A percentile compares a stretch with the other conserved stretches of the same genome.
These are phyloP conservation scores for Pythium volutum DNA, from an alignment of 352 stramenopile genomes.

Conservation along the genomic window DNA sequence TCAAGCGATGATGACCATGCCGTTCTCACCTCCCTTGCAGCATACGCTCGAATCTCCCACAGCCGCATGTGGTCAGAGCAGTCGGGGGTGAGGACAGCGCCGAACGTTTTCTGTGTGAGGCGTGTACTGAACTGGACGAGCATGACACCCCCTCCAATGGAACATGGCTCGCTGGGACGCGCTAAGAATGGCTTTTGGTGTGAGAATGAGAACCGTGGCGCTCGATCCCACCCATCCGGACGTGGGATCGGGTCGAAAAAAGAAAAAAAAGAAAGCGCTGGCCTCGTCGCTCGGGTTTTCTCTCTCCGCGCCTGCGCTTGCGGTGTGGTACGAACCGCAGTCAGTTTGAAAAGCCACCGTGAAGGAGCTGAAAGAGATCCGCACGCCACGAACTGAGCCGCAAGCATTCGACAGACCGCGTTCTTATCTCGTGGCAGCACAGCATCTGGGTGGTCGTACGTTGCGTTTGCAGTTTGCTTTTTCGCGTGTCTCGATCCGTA, in stretches of 20 bases:
- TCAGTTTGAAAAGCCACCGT: background rate
- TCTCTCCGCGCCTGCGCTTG: background rate
- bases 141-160: too few relatives aligned
- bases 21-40: too few relatives aligned
- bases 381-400: constrained; percentile 4
- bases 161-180: too few relatives aligned
- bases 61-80: constrained; percentile 3
- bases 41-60: background rate
- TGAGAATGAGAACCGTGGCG: too few relatives aligned
- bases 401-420: background rate
- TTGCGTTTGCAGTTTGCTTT: background rate
- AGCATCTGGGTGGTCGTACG: too few relatives aligned
- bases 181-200: background rate
- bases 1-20: too few relatives aligned
- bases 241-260: too few relatives aligned
- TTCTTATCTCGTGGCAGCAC: background rate
- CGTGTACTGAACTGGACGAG: background rate
- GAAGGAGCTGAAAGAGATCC: background rate
- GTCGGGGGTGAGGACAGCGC: background rate
- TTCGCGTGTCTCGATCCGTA: background rate
- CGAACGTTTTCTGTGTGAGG: background rate
- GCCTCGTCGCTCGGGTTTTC: too few relatives aligned
- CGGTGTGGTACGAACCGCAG: background rate
- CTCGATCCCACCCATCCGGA: too few relatives aligned
- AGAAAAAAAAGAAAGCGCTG: too few relatives aligned